Evolutionary conservation across 2,329 filamentous ascomycete species (phyloP).

Genomic region (Xylariaceae sp.): DNA sequence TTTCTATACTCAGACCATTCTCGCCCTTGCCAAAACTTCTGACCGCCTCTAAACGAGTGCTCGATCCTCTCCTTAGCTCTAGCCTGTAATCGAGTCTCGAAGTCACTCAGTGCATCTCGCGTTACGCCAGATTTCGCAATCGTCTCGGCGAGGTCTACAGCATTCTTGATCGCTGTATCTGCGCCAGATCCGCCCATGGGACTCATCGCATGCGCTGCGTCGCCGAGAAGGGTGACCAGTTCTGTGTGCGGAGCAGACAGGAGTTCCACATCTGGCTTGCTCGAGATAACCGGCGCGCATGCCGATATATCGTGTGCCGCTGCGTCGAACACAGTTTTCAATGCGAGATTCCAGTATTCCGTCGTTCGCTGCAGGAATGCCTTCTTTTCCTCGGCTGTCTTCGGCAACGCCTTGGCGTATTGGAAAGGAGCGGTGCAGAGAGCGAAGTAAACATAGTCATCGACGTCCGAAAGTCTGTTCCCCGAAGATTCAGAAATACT

Average conservation of each 20-base stretch:
- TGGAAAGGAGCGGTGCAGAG: conserved; percentile 25
- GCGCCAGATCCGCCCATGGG: conserved; percentile 30
- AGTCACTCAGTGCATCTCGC: conserved; percentile 13
- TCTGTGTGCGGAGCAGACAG: conserved; percentile 12
- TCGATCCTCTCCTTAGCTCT: conserved; percentile 27
- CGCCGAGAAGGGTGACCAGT: conserved; percentile 24
- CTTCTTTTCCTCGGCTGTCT: conserved; percentile 23
- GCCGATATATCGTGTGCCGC: conserved; percentile 22
- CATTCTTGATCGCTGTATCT: conserved; percentile 27
- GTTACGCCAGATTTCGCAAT: conserved; percentile 22
- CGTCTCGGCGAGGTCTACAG: conserved; percentile 24
- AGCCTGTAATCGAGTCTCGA: conserved; percentile 25
- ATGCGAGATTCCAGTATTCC: conserved; percentile 25
- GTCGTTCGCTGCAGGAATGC: conserved; percentile 19
- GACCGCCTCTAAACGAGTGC: conserved; percentile 28
- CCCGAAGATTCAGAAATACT: conserved; percentile 18
- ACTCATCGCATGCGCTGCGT: conserved; percentile 30
- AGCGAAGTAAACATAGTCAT: conserved; percentile 28
- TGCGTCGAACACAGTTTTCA: conserved; percentile 24
- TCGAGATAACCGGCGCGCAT: conserved; percentile 27
- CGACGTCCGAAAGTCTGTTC: conserved; percentile 20
- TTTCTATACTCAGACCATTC: conserved; percentile 25
- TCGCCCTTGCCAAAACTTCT: conserved; percentile 27
- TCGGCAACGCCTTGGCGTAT: conserved; percentile 21
- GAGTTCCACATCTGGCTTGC: conserved; percentile 28